Base-by-base conservation (phyloP, 2,329 filamentous ascomycete species). In the Fusarium dimerum region DNA sequence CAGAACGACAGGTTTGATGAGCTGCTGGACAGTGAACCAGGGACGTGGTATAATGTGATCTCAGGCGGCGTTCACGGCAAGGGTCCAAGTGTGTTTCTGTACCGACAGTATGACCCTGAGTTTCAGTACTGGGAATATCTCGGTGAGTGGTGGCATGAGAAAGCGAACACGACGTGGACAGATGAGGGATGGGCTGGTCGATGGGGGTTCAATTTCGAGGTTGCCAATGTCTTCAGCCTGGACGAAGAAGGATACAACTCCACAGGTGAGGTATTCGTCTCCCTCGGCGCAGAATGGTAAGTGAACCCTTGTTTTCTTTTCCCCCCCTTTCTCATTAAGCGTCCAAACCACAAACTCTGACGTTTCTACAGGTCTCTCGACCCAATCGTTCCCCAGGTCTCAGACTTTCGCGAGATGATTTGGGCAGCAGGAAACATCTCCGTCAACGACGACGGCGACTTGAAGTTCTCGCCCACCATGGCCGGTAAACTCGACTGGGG, bases 131-230 rank as follows among this genome's bases (percentile, higher is more conserved):
- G 61, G 61, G 61, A 64, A 29, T 64, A 64, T 15, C 51, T 64
- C 7, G 61, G 61, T 8, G 45, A 63, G 46, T 63, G 61, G 61
- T 63, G 73, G 73, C 69, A 73, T 18, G 74, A 76, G 50, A 49
- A 59, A n/a, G 67, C 66, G 16, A 72, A 72, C 50, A 59, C 69
- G 4, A 72, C 69, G 0, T 72, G 70, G 68, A 69, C 68, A 3
- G 59, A 63, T 18, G 69, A 69, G 9, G 44, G 61, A 17, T 72
- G 69, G 67, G 70, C 69, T 2, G 73, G 73, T 2, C 62, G 66
- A 1, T 74, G 66, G 57, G 72, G 72, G 1, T 78, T 68, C 66
- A 79, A 79, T 54, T 77, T 76, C 40, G 76, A 79, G 57, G 73
- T 76, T 11, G 66, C 55, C 17, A 78, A 77, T 40, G 54, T 75